A percentile compares a stretch with the other conserved stretches of the same genome.
Evolutionary conservation across 2,329 filamentous ascomycete genomes (phyloP).

Genomic region (Ophiostoma tasmaniense): DNA sequence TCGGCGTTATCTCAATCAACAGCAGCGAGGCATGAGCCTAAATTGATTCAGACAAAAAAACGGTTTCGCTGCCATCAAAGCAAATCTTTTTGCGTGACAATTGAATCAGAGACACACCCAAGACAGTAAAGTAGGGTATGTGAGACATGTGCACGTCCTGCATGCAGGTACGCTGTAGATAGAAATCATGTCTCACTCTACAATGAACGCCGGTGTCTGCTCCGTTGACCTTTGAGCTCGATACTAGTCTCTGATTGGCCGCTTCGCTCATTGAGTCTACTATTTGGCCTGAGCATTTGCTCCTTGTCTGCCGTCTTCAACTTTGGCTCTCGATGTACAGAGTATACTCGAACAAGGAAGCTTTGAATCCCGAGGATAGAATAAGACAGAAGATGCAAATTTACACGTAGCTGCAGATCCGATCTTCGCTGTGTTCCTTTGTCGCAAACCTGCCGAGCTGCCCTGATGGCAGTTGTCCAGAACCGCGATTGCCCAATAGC

Average conservation of each 20-base stretch:
- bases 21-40: neutral
- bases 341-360: neutral
- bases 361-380: neutral
- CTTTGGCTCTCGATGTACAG: neutral
- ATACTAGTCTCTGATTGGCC: neutral
- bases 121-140: neutral
- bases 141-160: conserved; percentile 1
- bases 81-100: neutral
- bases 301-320: neutral
- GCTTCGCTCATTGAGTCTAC: neutral
- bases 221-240: neutral
- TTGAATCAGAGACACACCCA: neutral
- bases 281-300: neutral
- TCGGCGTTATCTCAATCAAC: neutral
- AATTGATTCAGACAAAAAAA: neutral
- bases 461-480: neutral
- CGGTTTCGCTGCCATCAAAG: neutral
- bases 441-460: neutral
- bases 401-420: neutral
- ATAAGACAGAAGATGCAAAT: neutral
- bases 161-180: conserved; percentile 4
- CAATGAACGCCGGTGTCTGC: neutral
- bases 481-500: neutral
- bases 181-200: neutral
- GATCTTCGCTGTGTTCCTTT: neutral